phyloP scores from a whole-genome alignment of 2,329 filamentous ascomycete genomes.

The Epichloe festucae region DNA sequence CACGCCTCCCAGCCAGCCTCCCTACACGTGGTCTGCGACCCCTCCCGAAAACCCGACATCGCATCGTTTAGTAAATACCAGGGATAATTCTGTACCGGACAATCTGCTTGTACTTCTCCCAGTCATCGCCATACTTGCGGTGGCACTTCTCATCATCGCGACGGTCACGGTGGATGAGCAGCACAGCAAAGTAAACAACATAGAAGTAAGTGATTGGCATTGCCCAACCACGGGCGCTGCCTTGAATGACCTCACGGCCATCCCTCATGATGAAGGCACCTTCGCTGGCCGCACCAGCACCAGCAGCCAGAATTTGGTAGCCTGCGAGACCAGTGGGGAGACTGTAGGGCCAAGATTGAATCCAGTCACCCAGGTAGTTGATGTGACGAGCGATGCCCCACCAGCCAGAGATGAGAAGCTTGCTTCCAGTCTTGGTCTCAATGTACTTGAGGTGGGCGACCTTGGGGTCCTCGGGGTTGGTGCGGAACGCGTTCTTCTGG shows the following conservation, averaged over 20 bases:
- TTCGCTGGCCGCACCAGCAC: constrained; percentile 31
- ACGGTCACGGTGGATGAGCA: constrained; percentile 74
- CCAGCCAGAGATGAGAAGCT: constrained; percentile 76
- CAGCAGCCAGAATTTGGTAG: constrained; percentile 54
- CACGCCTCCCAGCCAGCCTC: too few species aligned
- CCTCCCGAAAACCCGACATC: too few species aligned
- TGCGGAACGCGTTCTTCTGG: constrained; percentile 91
- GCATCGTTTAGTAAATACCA: constrained; percentile 53
- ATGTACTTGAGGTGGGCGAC: constrained; percentile 76
- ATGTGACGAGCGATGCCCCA: constrained; percentile 88
- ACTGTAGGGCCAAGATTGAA: constrained; percentile 83
- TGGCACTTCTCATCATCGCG: constrained; percentile 86
- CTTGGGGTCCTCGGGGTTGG: constrained; percentile 65
- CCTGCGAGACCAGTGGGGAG: constrained; percentile 77
- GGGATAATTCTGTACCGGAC: constrained; percentile 77
- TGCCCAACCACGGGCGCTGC: constrained; percentile 66
- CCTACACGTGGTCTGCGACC: too few species aligned
- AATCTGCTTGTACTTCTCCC: constrained; percentile 74
- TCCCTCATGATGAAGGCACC: constrained; percentile 44
- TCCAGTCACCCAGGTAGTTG: constrained; percentile 93
- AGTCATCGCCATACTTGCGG: constrained; percentile 84
- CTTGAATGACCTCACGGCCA: constrained; percentile 54
- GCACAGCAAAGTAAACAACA: constrained; percentile 76
- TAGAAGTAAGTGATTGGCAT: constrained; percentile 92
- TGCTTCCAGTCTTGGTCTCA: constrained; percentile 68